These are phyloP conservation scores for Rhynchosporium agropyri DNA, from an alignment of 2,329 filamentous ascomycete genomes.

Conservation along the genomic window DNA sequence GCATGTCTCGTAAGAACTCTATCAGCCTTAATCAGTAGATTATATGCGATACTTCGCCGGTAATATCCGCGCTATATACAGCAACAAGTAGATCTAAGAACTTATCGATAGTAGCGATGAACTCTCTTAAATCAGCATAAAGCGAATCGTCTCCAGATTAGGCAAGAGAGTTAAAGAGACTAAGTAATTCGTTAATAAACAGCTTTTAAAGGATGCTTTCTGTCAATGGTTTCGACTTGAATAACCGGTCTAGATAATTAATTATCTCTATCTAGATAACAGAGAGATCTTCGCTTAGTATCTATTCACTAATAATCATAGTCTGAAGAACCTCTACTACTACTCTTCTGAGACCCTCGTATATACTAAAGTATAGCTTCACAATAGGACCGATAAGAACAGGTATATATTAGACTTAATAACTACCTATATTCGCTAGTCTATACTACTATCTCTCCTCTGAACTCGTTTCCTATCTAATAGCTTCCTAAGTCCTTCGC, in stretches of 20 bases:
- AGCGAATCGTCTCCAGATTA: conserved; percentile 70
- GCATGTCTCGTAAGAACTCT: conserved; percentile 96
- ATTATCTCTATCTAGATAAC: conserved; percentile 96
- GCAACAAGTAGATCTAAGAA: conserved; percentile 88
- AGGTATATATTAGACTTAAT: conserved; percentile 97
- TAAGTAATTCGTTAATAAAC: conserved; percentile 83
- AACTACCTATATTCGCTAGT: conserved; percentile 85
- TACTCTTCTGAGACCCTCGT: conserved; percentile 85
- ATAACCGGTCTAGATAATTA: conserved; percentile 85
- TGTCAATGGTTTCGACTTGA: conserved; percentile 84
- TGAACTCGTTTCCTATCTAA: conserved; percentile 88
- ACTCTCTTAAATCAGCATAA: conserved; percentile 72
- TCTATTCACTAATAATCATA: conserved; percentile 99
- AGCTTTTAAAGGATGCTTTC: conserved; percentile 91
- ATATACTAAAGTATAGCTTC: conserved; percentile 91
- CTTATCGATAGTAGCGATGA: conserved; percentile 85
- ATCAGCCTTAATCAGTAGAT: conserved; percentile 89
- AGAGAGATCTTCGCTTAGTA: conserved; percentile 85
- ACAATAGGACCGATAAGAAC: conserved; percentile 88
- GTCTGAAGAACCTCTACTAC: conserved; percentile 93
- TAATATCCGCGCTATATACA: conserved; percentile 76
- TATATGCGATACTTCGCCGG: conserved; percentile 76
- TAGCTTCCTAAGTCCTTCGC: conserved; percentile 86
- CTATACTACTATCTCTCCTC: conserved; percentile 81
- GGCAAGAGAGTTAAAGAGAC: conserved; percentile 74